Evolutionary conservation across 2,329 filamentous ascomycete species (phyloP).

Genomic region (Paracorniculantispora psalliotae): DNA sequence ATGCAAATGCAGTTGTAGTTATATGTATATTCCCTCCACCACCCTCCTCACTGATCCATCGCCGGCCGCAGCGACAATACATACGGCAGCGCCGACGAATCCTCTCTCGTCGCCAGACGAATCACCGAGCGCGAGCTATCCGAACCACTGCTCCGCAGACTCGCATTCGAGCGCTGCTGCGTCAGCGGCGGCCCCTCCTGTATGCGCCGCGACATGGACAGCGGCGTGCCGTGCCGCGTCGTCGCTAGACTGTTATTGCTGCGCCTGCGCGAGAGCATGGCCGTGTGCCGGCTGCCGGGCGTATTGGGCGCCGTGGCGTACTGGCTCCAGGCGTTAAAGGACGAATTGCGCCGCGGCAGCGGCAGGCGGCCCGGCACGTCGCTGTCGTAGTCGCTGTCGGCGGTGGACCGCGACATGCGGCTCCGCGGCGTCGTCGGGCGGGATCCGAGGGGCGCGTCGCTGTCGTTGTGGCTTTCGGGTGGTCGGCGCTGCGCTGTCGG

Average conservation of each 20-base stretch:
- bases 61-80: constrained; percentile 32
- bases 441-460: constrained; percentile 40
- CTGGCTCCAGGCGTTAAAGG: constrained; percentile 38
- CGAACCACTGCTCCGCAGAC: constrained; percentile 34
- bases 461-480: constrained; percentile 39
- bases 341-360: constrained; percentile 34
- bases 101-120: constrained; percentile 38
- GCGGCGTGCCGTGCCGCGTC: neutral
- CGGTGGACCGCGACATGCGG: constrained; percentile 24
- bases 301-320: constrained; percentile 53
- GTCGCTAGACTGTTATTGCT: constrained; percentile 37
- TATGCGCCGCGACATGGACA: neutral
- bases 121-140: constrained; percentile 42
- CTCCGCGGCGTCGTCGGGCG: constrained; percentile 36
- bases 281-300: constrained; percentile 39
- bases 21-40: neutral
- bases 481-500: constrained; percentile 15
- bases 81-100: constrained; percentile 30
- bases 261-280: constrained; percentile 30
- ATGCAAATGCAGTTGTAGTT: neutral
- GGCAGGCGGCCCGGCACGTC: constrained; percentile 17
- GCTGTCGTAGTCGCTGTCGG: constrained; percentile 24
- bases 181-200: constrained; percentile 38
- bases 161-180: constrained; percentile 35
- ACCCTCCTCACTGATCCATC: constrained; percentile 17